Evolutionary conservation across 23 red algal genomes (phyloP), one percentile per base, ranked within the genome.

Genomic region (Gracilaria domingensis): DNA sequence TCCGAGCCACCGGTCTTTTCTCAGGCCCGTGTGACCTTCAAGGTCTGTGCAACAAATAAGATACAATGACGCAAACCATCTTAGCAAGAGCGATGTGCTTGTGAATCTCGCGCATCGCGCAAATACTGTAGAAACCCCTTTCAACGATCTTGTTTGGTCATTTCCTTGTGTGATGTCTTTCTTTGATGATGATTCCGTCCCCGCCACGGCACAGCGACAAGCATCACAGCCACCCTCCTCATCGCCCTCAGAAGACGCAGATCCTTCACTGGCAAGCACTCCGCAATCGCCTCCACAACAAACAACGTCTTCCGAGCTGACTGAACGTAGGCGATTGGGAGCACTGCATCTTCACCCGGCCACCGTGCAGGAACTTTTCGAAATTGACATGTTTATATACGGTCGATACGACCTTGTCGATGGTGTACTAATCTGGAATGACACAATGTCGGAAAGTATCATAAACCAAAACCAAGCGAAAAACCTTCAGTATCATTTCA

Each of bases 311-410:
- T 16, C 9, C 48, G 16, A 51, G 9, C 8, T 8, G 8, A 51
- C 48, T 66, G 60, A 66, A 16, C 60, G 60, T 66, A 9, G 60
- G 24, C 21, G 24, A 66, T n/a, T 66, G 60, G 60, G 60, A 66
- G 60, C 60, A 7, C 60, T 66, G 24, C 60, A 66, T 66, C 60
- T 66, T 33, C 60, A 14, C 11, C 60, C 60, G 24, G 60, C 60
- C 60, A 66, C 60, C 11, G 60, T n/a, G 21, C 12, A 66, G 29
- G 60, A 66, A 23, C 21, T 66, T 23, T 66, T 66, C 24, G 60
- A 66, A 7, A 66, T 66, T 66, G 60, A 66, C 60, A 9, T 9
- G n/a, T 66, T 66, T 66, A 66, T 16, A 66, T 66, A 66, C 60
- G 60, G 60, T 66, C 12, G 24, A 23, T 66, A 66, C 60, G 60